A percentile compares a stretch with the other conserved stretches of the same genome.
phyloP scores from a whole-genome alignment of 208 protist species.

The Wallacemonas rigidus region DNA sequence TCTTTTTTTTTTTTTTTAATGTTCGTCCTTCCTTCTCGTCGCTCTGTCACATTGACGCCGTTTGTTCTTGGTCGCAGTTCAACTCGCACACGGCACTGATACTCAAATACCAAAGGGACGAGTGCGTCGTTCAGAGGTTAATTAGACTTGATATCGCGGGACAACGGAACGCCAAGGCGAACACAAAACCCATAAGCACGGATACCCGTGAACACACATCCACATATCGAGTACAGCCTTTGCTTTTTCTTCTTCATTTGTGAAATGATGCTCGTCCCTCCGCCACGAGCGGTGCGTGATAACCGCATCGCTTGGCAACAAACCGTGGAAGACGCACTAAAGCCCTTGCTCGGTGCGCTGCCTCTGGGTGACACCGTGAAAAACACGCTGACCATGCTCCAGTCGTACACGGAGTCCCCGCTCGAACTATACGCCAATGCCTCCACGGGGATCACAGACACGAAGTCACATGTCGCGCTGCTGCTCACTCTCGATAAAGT shows the following conservation, averaged over 20 bases:
- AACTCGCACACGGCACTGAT: no score
- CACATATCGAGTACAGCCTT: no score
- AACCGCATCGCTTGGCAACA: slow-evolving; percentile 46
- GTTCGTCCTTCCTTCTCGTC: background rate
- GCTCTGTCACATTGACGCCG: no score
- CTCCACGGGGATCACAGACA: slow-evolving; percentile 29
- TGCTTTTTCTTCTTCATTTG: no score
- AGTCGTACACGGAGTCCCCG: slow-evolving; percentile 47
- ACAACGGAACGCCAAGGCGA: no score
- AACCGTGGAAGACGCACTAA: slow-evolving; percentile 35
- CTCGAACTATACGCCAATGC: slow-evolving; percentile 35
- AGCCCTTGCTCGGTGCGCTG: slow-evolving; percentile 19
- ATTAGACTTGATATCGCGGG: no score
- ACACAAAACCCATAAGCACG: no score
- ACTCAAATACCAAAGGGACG: no score
- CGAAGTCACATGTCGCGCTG: slow-evolving; percentile 40
- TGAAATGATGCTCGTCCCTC: slow-evolving; percentile 24
- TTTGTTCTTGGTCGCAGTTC: no score
- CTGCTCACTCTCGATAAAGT: slow-evolving; percentile 50
- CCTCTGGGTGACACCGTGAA: slow-evolving; percentile 24
- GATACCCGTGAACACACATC: no score
- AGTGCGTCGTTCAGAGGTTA: no score
- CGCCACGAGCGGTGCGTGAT: slow-evolving; percentile 33
- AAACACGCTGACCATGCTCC: slow-evolving; percentile 43
- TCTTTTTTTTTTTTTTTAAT: slow-evolving; percentile 16